A percentile compares a stretch with the other conserved stretches of the same genome.
These are phyloP conservation scores for Colletotrichum abscissum DNA, from an alignment of 2,329 filamentous ascomycete genomes.

Conservation along the genomic window DNA sequence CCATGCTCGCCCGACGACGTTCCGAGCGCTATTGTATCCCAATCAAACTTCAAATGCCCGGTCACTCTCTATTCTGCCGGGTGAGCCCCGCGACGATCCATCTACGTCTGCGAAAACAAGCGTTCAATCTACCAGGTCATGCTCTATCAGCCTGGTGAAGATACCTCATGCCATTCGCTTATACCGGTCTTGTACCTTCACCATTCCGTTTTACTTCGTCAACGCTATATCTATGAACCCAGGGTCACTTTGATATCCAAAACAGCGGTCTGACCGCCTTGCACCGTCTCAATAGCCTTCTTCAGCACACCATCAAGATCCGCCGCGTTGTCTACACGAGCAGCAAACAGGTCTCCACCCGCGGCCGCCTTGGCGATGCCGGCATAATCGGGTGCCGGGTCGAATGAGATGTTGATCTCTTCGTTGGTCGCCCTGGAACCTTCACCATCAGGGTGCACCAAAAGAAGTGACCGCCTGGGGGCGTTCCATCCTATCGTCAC, in stretches of 20 bases:
- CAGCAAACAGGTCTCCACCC: conserved; percentile 61
- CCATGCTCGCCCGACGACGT: neutral
- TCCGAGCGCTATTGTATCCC: neutral
- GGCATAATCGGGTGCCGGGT: conserved; percentile 55
- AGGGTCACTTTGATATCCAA: conserved; percentile 63
- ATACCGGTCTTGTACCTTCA: no score
- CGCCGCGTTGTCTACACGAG: conserved; percentile 56
- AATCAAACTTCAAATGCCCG: neutral
- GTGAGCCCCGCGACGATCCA: neutral
- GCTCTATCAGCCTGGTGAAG: neutral
- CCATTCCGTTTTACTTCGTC: neutral
- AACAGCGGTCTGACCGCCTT: conserved; percentile 63
- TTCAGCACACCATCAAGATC: conserved; percentile 60
- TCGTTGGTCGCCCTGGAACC: conserved; percentile 55
- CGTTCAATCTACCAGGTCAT: neutral
- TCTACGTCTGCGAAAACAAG: conserved; percentile 2
- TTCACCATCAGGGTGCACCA: conserved; percentile 56
- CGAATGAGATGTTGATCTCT: conserved; percentile 59
- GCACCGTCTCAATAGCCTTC: conserved; percentile 61
- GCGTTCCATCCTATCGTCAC: conserved; percentile 54
- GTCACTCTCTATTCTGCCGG: conserved; percentile 15
- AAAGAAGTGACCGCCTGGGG: conserved; percentile 52
- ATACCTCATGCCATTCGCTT: neutral
- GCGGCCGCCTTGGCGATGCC: conserved; percentile 43
- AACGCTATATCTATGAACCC: conserved; percentile 48